These are phyloP conservation scores for Tricholoma saponaceum DNA, from an alignment of 768 basidiomycete species.

Conservation along the genomic window DNA sequence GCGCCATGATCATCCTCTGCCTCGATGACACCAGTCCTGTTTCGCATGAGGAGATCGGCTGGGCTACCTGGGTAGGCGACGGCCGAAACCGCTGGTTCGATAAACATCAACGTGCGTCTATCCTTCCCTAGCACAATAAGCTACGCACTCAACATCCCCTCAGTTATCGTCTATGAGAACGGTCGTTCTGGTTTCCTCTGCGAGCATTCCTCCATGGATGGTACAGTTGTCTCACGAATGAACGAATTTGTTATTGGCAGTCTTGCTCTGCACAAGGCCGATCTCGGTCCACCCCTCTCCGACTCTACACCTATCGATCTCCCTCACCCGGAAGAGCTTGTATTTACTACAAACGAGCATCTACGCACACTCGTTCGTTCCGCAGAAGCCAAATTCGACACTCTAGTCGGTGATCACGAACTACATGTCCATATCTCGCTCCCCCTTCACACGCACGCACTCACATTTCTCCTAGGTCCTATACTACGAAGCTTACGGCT, in stretches of 20 bases:
- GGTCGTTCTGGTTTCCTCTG: conserved; percentile 93
- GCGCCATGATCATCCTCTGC: conserved; percentile 82
- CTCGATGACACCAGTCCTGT: conserved; percentile 82
- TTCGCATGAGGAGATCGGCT: conserved; percentile 77
- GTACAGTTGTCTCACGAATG: conserved; percentile 90
- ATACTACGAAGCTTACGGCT: conserved; percentile 88
- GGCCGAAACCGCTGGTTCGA: conserved; percentile 93
- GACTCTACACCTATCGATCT: conserved; percentile 26
- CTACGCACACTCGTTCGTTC: conserved; percentile 48
- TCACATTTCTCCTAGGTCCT: conserved; percentile 44
- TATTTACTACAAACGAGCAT: conserved; percentile 60
- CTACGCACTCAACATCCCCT: too few species aligned
- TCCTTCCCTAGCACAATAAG: conserved; percentile 25
- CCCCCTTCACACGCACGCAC: neutral
- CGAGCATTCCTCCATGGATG: conserved; percentile 88
- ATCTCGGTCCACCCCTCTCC: conserved; percentile 41
- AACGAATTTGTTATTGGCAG: conserved; percentile 90
- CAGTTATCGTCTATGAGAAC: conserved; percentile 93
- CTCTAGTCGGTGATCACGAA: conserved; percentile 74
- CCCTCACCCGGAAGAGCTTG: conserved; percentile 59
- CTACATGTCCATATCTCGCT: conserved; percentile 53
- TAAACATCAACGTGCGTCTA: conserved; percentile 89
- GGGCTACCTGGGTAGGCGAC: conserved; percentile 85
- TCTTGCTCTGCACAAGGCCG: conserved; percentile 66
- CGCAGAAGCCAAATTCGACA: conserved; percentile 68